These are phyloP conservation scores for Avicennia marina DNA, from an alignment of 257 asterid genomes.

Conservation along the genomic window DNA sequence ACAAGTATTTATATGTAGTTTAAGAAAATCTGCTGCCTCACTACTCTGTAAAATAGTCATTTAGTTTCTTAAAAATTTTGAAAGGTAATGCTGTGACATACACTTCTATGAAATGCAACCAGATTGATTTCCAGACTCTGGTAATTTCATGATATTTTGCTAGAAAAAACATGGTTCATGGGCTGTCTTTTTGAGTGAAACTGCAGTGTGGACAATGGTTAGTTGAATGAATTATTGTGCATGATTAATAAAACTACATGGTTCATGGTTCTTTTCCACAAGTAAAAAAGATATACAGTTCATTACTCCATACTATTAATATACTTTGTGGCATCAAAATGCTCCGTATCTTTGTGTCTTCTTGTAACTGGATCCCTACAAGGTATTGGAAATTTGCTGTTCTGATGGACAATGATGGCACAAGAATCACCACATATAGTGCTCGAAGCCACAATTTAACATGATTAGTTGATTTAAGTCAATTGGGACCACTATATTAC, in stretches of 20 bases:
- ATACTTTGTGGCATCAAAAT: too few relatives aligned
- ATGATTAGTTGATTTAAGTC: too few relatives aligned
- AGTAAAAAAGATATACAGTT: neutral
- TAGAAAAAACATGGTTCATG: neutral
- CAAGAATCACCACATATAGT: neutral
- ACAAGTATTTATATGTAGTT: neutral
- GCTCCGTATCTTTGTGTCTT: too few relatives aligned
- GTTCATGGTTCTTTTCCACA: neutral
- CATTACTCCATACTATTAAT: neutral
- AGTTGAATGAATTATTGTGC: too few relatives aligned
- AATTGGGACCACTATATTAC: neutral
- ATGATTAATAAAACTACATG: neutral
- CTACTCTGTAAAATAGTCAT: too few relatives aligned
- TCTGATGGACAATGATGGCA: neutral
- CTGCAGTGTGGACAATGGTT: neutral
- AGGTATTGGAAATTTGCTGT: slow-evolving; percentile 4
- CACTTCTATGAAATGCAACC: neutral
- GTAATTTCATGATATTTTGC: neutral
- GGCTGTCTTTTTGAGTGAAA: neutral
- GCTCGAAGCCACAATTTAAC: neutral
- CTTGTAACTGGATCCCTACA: neutral
- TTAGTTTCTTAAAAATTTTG: too few relatives aligned
- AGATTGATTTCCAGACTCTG: neutral
- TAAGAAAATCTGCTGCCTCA: neutral
- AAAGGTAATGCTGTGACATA: too few relatives aligned